Conservation (phyloP, 176 grass and related monocot species). For the Aegilops sharonensis region DNA sequence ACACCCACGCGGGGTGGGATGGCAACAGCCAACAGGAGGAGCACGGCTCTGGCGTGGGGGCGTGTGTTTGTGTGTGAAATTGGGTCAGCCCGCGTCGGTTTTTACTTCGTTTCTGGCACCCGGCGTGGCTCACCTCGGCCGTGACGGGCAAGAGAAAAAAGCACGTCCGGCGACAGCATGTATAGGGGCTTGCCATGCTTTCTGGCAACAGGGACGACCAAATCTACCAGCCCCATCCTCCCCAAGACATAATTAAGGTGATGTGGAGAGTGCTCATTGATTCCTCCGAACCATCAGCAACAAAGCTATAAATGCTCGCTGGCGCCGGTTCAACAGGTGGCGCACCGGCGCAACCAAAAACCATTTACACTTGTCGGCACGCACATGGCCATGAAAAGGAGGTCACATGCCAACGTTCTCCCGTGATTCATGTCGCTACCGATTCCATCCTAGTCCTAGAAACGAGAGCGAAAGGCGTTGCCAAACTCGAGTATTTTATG, state of each 20-base stretch:
- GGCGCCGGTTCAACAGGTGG: slow-evolving; percentile 22
- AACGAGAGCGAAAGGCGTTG: background rate
- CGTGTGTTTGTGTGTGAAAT: background rate
- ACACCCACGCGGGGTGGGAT: background rate
- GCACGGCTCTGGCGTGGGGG: background rate
- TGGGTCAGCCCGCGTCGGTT: background rate
- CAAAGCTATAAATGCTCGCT: background rate
- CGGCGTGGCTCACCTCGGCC: background rate
- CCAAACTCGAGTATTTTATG: background rate
- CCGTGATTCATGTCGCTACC: background rate
- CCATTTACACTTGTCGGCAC: background rate
- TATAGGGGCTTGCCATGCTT: background rate
- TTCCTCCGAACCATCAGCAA: background rate
- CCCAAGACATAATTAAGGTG: background rate
- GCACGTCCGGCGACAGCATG: background rate
- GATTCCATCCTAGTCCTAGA: background rate
- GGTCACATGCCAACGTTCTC: background rate
- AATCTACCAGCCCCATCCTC: background rate
- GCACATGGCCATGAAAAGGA: slow-evolving; percentile 20
- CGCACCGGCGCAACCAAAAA: background rate
- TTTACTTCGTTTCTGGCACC: background rate
- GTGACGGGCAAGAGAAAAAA: background rate
- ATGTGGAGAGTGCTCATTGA: slow-evolving; percentile 5
- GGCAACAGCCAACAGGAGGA: background rate
- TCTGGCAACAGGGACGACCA: slow-evolving; percentile 1